Evolutionary conservation across 495 filamentous ascomycete species (phyloP).

Genomic region (Hyphodiscus hymeniophilus): DNA sequence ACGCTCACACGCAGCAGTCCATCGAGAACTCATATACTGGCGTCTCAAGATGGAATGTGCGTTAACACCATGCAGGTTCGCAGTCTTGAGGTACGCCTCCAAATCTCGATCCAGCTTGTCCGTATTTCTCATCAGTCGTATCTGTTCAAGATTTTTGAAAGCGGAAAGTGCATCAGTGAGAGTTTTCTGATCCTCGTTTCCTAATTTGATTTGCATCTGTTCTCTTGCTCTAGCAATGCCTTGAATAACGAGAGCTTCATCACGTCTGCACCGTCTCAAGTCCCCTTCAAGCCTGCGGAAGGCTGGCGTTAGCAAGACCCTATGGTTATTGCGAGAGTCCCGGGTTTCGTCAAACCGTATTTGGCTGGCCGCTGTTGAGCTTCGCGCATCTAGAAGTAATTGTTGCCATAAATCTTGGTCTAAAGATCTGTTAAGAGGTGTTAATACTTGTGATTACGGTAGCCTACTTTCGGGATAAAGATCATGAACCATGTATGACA

Average conservation of each 20-base stretch:
- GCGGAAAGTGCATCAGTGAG: constrained; percentile 32
- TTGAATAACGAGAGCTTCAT: constrained; percentile 28
- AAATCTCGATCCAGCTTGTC: constrained; percentile 28
- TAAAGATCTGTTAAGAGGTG: neutral
- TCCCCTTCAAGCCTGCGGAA: constrained; percentile 1
- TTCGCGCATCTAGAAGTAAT: constrained; percentile 2
- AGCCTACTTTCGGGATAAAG: constrained; percentile 47
- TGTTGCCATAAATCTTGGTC: constrained; percentile 1
- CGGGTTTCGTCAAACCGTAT: neutral
- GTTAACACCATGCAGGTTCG: too few relatives aligned
- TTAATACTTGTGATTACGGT: neutral
- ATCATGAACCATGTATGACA: constrained; percentile 65
- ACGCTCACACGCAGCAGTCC: constrained; percentile 56
- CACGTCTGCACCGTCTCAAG: constrained; percentile 2
- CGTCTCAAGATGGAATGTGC: neutral
- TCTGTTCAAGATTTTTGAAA: constrained; percentile 53
- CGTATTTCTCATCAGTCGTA: constrained; percentile 56
- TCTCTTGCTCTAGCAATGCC: constrained; percentile 11
- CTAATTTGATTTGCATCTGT: constrained; percentile 8
- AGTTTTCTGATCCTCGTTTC: neutral
- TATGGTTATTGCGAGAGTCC: neutral
- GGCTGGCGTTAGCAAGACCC: neutral
- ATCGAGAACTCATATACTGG: constrained; percentile 27
- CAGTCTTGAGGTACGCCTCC: neutral
- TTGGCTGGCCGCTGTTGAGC: neutral